A percentile compares a stretch with the other conserved stretches of the same genome.
Evolutionary conservation across 805 yeast species (phyloP).

Genomic region (Danielozyma ontarioensis): DNA sequence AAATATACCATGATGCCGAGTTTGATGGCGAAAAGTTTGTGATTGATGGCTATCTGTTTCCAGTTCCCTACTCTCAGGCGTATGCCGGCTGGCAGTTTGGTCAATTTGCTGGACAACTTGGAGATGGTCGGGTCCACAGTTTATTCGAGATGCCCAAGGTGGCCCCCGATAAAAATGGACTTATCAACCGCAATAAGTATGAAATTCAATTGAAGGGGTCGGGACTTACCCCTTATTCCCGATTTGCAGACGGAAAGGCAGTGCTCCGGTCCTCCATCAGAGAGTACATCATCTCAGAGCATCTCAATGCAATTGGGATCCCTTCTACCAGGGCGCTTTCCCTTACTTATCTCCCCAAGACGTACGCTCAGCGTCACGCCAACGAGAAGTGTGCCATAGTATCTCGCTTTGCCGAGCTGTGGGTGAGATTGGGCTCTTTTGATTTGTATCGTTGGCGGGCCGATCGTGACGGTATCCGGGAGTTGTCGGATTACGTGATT

Average conservation of each 20-base stretch:
- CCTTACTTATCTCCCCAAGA: constrained; percentile 64
- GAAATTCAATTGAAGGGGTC: constrained; percentile 88
- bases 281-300: constrained; percentile 82
- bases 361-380: constrained; percentile 66
- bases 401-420: constrained; percentile 73
- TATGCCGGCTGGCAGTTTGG: constrained; percentile 98
- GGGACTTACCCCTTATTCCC: constrained; percentile 85
- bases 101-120: constrained; percentile 92
- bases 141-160: constrained; percentile 62
- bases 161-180: constrained; percentile 1
- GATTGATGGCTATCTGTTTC: constrained; percentile 16
- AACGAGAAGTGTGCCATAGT: constrained; percentile 84
- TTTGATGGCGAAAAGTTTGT: constrained; percentile 25
- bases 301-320: constrained; percentile 71
- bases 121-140: constrained; percentile 89
- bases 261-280: constrained; percentile 82
- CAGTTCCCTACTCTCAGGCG: constrained; percentile 82
- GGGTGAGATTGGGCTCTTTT: constrained; percentile 88
- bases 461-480: constrained; percentile 56
- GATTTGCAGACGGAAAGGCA: constrained; percentile 97
- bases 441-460: constrained; percentile 75
- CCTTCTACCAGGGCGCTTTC: constrained; percentile 85
- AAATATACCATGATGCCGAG: constrained; percentile 23
- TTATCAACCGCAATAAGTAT: constrained; percentile 33
- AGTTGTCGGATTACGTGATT: constrained; percentile 69